phyloP scores from a whole-genome alignment of 257 asterid genomes.

The Solanum tarijense region DNA sequence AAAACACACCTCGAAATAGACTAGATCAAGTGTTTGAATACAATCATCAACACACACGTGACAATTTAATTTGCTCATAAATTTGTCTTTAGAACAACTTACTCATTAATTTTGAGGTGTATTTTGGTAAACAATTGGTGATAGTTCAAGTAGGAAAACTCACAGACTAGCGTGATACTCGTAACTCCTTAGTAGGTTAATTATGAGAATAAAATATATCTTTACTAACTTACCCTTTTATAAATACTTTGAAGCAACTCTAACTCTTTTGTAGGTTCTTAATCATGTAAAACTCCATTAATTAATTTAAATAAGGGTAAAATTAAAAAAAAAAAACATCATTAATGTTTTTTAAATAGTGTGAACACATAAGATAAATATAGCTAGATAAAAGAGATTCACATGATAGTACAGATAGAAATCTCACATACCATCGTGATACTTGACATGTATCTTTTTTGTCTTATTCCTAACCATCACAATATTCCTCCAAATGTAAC shows the following conservation, averaged over 20 bases:
- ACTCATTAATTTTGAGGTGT: neutral
- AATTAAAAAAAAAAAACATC: neutral
- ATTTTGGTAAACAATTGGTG: neutral
- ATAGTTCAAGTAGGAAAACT: too few relatives aligned
- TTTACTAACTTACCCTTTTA: too few relatives aligned
- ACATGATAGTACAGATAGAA: neutral
- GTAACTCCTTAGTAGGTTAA: too few relatives aligned
- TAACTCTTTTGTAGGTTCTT: too few relatives aligned
- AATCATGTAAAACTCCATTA: neutral
- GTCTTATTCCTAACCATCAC: neutral
- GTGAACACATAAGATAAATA: neutral
- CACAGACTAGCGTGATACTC: too few relatives aligned
- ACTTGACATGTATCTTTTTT: neutral
- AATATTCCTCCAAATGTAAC: neutral
- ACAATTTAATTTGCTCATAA: neutral
- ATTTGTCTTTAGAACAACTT: accelerated
- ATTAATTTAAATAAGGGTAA: neutral
- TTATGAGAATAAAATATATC: too few relatives aligned
- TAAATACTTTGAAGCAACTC: too few relatives aligned
- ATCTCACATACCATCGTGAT: neutral
- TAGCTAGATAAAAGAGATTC: neutral
- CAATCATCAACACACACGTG: neutral
- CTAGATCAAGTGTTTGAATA: neutral
- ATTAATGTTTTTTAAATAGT: neutral
- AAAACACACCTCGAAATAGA: neutral